A percentile compares a stretch with the other conserved stretches of the same genome.
Evolutionary conservation across 306 rosid genomes (phyloP).

Genomic region (Alnus rubra): DNA sequence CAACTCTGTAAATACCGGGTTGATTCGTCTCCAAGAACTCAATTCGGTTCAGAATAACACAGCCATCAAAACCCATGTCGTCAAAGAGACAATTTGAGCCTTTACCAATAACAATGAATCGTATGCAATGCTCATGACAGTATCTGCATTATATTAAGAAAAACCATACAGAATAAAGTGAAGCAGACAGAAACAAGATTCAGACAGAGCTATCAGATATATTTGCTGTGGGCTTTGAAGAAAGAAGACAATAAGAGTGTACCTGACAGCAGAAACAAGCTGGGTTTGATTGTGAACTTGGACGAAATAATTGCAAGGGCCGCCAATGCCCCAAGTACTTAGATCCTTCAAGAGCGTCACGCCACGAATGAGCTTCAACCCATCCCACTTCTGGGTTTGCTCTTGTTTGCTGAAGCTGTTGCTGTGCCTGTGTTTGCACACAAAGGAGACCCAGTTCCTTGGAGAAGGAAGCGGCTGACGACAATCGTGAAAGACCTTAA

Average conservation of each 20-base stretch:
- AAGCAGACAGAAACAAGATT: no score
- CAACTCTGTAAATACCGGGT: constrained; percentile 28
- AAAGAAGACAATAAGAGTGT: background rate
- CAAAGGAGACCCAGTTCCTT: background rate
- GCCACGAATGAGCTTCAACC: constrained; percentile 22
- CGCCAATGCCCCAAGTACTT: constrained; percentile 40
- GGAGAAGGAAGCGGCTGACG: constrained; percentile 12
- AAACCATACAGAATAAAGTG: background rate
- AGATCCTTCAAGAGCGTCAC: constrained; percentile 36
- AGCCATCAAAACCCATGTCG: constrained; percentile 37
- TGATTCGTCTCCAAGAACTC: constrained; percentile 29
- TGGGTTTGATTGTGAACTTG: constrained; percentile 32
- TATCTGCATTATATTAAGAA: constrained; percentile 20
- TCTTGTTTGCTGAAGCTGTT: constrained; percentile 13
- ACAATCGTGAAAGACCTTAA: background rate
- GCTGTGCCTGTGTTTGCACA: constrained; percentile 7
- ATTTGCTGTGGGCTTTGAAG: no score
- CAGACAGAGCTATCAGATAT: no score
- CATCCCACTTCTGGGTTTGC: constrained; percentile 1
- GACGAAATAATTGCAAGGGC: constrained; percentile 32
- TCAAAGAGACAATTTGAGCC: constrained; percentile 41
- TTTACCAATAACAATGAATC: constrained; percentile 31
- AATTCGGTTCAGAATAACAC: constrained; percentile 38
- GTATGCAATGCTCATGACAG: constrained; percentile 30
- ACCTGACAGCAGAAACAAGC: constrained; percentile 39